Percentiles rank a stretch among this genome's conserved stretches.
Evolutionary conservation across 2,329 filamentous ascomycete species (phyloP).

Genomic region (Rasamsonia emersonii): DNA sequence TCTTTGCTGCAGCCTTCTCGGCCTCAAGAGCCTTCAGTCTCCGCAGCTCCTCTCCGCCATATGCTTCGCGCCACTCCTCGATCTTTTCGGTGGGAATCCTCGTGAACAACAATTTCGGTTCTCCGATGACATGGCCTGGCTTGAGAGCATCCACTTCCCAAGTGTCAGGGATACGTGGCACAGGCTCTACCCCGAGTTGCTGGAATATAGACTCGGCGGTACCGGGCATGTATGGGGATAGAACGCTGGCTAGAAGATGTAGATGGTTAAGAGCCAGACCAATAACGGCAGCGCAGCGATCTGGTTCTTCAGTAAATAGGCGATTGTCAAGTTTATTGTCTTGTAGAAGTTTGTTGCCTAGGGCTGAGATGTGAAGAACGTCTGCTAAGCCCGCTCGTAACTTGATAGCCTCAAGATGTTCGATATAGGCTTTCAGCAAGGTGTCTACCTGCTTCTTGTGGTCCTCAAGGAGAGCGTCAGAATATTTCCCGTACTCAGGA

Average conservation of each 20-base stretch:
- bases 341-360: conserved; percentile 53
- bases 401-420: conserved; percentile 52
- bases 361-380: conserved; percentile 49
- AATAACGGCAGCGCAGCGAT: conserved; percentile 54
- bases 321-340: conserved; percentile 54
- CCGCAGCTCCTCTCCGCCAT: conserved; percentile 58
- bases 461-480: conserved; percentile 33
- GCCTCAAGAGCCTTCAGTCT: conserved; percentile 59
- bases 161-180: conserved; percentile 51
- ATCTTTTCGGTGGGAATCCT: conserved; percentile 74
- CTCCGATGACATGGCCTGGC: conserved; percentile 72
- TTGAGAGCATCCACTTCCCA: conserved; percentile 56
- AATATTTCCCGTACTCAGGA: conserved; percentile 32
- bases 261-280: conserved; percentile 77
- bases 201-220: conserved; percentile 65
- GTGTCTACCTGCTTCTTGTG: conserved; percentile 40
- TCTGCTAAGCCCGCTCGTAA: conserved; percentile 47
- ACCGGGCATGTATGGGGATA: conserved; percentile 79
- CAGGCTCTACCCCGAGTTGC: conserved; percentile 58
- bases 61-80: conserved; percentile 72
- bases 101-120: conserved; percentile 72
- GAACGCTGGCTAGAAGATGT: conserved; percentile 68
- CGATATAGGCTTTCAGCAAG: conserved; percentile 47
- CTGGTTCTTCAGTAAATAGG: conserved; percentile 51
- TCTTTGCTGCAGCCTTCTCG: conserved; percentile 34